Evolutionary conservation across 2,329 filamentous ascomycete genomes (phyloP), one percentile per base, ranked within the genome.

Genomic region (Pseudonectria foliicola): DNA sequence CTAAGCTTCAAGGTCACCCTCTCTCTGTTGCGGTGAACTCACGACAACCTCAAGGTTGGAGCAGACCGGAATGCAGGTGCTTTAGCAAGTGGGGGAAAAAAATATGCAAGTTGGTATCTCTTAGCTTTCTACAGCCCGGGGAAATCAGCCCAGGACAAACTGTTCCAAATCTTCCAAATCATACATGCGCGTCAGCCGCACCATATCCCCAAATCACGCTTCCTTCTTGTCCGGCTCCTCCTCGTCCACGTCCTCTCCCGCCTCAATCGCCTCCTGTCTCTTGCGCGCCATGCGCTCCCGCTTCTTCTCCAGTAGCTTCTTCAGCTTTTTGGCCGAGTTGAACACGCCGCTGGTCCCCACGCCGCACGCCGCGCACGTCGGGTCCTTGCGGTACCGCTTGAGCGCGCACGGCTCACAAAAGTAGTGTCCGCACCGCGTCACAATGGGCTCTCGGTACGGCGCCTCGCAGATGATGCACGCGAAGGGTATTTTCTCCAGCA

Each of bases 371-470:
- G 85, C 86, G 59, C 92, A 96, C 3, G 77, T 78, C 4, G 89
- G 89, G 50, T 89, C 86, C 55, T 86, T 92, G 43, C 84, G 73
- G 57, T 95, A 96, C 45, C 89, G 67, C 56, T 85, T 79, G 49
- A 96, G 66, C 16, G 92, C 92, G 60, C 92, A 98, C 1, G 74
- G 70, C 59, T 95, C 85, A 57, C 92, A 98, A 55, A 96, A 96
- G 60, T 96, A 96, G 59, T 98, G 92, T 0, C 87, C 85, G 48
- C 92, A 98, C 46, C 87, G 83, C 10, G 92, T 96, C 15, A 90
- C 67, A 10, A 96, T 75, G 0, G 92, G 90, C 38, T 76, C 72
- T 50, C 78, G 82, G 62, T 95, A 95, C 1, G 79, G 62, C 25
- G 78, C 74, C 50, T 81, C 79, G 68, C 89, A 95, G 42, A 95